These are phyloP conservation scores for Fragaria iinumae DNA, from an alignment of 306 rosid genomes.

Conservation along the genomic window DNA sequence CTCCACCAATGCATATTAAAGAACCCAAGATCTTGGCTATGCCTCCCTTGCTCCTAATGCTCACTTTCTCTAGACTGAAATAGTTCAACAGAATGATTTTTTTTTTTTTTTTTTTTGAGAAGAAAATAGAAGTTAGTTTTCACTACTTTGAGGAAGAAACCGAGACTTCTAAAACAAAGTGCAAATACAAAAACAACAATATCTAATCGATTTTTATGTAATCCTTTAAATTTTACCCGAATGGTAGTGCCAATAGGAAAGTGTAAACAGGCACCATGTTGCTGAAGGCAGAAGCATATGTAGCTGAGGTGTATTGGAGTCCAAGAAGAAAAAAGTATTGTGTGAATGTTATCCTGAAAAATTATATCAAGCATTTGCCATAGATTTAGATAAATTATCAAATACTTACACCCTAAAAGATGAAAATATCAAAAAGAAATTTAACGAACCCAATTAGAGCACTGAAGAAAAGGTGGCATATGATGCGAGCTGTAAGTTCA, in stretches of 20 bases:
- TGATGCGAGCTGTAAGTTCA: conserved; percentile 35
- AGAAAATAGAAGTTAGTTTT: not conserved
- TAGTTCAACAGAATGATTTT: not conserved
- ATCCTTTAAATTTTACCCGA: conserved; percentile 51
- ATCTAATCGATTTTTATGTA: not conserved
- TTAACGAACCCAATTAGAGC: conserved; percentile 73
- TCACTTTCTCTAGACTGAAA: conserved; percentile 70
- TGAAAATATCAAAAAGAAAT: not conserved
- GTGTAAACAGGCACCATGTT: conserved; percentile 81
- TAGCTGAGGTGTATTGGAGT: conserved; percentile 70
- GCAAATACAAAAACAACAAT: not conserved
- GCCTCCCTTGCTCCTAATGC: conserved; percentile 54
- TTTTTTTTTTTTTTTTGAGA: too few relatives aligned
- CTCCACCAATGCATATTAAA: conserved; percentile 58
- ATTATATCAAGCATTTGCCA: not conserved
- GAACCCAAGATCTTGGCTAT: conserved; percentile 67
- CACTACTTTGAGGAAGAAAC: not conserved
- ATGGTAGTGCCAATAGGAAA: conserved; percentile 68
- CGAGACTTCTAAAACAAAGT: not conserved
- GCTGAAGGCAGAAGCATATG: conserved; percentile 83
- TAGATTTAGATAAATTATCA: not conserved
- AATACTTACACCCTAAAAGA: not conserved
- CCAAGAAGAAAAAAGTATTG: conserved; percentile 72
- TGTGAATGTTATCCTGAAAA: conserved; percentile 60
- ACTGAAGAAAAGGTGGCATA: conserved; percentile 65